Percentiles rank a stretch among this genome's conserved stretches.
phyloP scores from a whole-genome alignment of 1,284 basidiomycete species.

The Microbotryomycetes sp. region DNA sequence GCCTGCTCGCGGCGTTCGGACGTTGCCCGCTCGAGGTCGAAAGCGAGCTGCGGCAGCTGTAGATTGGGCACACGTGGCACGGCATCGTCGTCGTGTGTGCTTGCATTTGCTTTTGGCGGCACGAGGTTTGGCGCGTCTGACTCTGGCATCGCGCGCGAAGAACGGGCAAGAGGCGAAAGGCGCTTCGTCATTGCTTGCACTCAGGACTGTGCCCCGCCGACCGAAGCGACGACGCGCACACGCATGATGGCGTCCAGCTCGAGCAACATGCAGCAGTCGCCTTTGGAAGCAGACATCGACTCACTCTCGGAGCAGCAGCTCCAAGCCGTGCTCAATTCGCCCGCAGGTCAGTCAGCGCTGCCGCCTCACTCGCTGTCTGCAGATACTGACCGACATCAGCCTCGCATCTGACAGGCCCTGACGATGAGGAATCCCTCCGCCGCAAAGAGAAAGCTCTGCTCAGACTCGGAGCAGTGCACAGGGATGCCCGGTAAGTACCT shows the following conservation, averaged over 20 bases:
- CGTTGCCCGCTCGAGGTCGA: conserved; percentile 59
- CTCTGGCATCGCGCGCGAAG: no score
- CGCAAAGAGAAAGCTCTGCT: conserved; percentile 82
- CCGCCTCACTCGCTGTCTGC: background rate
- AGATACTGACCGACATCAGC: no score
- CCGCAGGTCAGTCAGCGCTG: conserved; percentile 10
- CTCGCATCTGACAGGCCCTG: conserved; percentile 30
- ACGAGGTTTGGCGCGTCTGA: no score
- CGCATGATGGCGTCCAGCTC: no score
- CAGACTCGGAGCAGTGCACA: conserved; percentile 78
- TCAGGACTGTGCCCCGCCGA: no score
- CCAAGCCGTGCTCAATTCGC: conserved; percentile 9
- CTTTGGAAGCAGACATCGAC: background rate
- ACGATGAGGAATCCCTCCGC: conserved; percentile 55
- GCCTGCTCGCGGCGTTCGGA: conserved; percentile 60
- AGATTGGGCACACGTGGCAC: conserved; percentile 79
- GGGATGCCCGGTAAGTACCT: conserved; percentile 65
- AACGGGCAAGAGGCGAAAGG: no score
- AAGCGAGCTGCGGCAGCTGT: conserved; percentile 65
- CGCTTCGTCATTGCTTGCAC: no score
- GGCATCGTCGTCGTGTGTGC: conserved; percentile 45
- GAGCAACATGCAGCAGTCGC: no score
- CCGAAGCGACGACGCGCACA: no score
- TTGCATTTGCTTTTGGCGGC: no score
- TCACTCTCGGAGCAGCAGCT: background rate